These are phyloP conservation scores for Endoconidiophora polonica DNA, from an alignment of 2,329 filamentous ascomycete species.

Conservation along the genomic window DNA sequence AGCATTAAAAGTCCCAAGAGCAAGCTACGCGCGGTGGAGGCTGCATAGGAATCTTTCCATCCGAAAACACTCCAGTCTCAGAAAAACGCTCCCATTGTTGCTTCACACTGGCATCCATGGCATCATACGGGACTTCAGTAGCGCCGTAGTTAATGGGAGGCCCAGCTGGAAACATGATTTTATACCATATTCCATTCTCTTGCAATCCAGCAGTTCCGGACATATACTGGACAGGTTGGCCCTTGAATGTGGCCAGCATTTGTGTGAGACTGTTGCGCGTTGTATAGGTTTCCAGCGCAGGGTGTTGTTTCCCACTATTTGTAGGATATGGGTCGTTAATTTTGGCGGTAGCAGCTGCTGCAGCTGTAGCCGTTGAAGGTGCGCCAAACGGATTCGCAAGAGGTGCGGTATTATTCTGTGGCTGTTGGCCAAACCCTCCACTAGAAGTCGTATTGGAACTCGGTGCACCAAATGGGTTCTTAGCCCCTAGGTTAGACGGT, in stretches of 20 bases:
- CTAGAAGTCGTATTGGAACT: slow-evolving; percentile 2
- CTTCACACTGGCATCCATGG: slow-evolving; percentile 43
- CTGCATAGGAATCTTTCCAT: slow-evolving; percentile 55
- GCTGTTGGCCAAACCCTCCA: slow-evolving; percentile 9
- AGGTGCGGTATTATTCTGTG: neutral
- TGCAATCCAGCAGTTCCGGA: slow-evolving; percentile 29
- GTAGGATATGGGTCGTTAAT: slow-evolving; percentile 27
- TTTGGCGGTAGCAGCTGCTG: slow-evolving; percentile 12
- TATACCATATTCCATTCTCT: slow-evolving; percentile 40
- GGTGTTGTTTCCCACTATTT: slow-evolving; percentile 28
- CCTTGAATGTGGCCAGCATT: slow-evolving; percentile 42
- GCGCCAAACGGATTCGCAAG: slow-evolving; percentile 1
- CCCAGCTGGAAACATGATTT: slow-evolving; percentile 60
- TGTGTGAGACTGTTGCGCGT: slow-evolving; percentile 25
- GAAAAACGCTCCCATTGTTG: slow-evolving; percentile 48
- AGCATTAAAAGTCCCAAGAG: slow-evolving; percentile 48
- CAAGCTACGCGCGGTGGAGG: slow-evolving; percentile 67
- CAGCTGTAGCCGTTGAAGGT: slow-evolving; percentile 12
- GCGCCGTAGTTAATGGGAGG: slow-evolving; percentile 46
- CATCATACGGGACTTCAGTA: slow-evolving; percentile 40
- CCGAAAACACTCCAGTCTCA: slow-evolving; percentile 49
- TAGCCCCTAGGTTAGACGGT: slow-evolving; percentile 1
- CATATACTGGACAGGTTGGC: slow-evolving; percentile 44
- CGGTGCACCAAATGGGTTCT: slow-evolving; percentile 10
- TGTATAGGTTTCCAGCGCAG: slow-evolving; percentile 27